Evolutionary conservation across 495 filamentous ascomycete species (phyloP).

Genomic region (Amniculicola lignicola): DNA sequence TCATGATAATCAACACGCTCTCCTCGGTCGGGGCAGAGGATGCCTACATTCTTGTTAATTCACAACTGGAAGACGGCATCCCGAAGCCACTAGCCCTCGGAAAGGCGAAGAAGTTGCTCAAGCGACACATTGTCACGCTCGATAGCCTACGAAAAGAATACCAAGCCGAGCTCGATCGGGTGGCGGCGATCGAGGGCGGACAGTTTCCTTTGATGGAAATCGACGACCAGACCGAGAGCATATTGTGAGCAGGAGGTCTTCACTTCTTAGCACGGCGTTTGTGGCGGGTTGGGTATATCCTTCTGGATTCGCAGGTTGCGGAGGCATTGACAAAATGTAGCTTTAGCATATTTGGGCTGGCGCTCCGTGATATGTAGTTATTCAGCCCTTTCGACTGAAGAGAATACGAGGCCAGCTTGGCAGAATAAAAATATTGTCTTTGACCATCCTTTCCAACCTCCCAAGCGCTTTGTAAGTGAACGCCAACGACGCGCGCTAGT

Average conservation of each 20-base stretch:
- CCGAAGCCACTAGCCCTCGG: conserved; percentile 32
- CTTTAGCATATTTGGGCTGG: too few relatives aligned
- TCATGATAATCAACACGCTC: conserved; percentile 84
- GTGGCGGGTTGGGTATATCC: conserved; percentile 1
- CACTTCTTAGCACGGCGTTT: conserved; percentile 28
- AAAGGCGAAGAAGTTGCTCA: conserved; percentile 32
- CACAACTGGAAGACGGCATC: conserved; percentile 16
- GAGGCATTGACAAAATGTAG: too few relatives aligned
- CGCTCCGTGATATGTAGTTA: too few relatives aligned
- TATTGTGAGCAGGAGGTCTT: conserved; percentile 12
- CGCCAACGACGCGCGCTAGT: too few relatives aligned
- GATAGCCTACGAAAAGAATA: conserved; percentile 81
- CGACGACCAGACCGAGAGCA: conserved; percentile 39
- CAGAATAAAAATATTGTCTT: too few relatives aligned
- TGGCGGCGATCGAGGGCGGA: conserved; percentile 58
- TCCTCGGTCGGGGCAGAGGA: conserved; percentile 77
- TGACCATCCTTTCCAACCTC: too few relatives aligned
- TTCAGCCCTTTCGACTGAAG: too few relatives aligned
- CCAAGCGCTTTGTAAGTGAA: too few relatives aligned
- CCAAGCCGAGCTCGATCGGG: conserved; percentile 79
- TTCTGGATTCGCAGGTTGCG: too few relatives aligned
- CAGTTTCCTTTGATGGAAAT: conserved; percentile 58
- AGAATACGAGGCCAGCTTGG: too few relatives aligned
- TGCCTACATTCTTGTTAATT: conserved; percentile 64
- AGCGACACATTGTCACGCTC: conserved; percentile 69